Base-by-base conservation (phyloP, 345 rosid genomes). In the Populus tremula region DNA sequence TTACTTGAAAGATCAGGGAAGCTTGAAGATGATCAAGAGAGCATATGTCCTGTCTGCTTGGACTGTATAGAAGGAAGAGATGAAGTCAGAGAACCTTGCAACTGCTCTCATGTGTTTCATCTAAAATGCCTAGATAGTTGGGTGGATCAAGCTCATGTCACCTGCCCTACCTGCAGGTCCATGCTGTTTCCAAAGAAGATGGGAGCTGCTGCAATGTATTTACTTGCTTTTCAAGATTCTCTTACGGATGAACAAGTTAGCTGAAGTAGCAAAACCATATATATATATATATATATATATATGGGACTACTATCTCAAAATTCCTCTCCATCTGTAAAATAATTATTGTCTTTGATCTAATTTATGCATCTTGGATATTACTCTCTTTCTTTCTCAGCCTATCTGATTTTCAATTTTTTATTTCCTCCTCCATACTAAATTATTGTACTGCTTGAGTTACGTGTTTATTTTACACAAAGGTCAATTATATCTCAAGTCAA, bases 111-210 rank as follows among this genome's bases (percentile, higher is more conserved):
- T 79, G 83, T 83, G 76, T 89, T 87, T 73, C 92, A 86, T 62
- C 74, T 63, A 69, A 82, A 70, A 25, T 89, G 90, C 81, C 36
- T 89, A 63, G 90, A 89, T 47, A 13, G 72, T 17, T 87, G 91
- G 88, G 81, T 89, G 11, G 85, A 86, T 63, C 71, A 66, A 67
- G 85, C 82, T 29, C 78, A 73, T 74, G 85, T 89, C 63, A 87
- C 90, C 29, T 87, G 90, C 78, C 92, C 92, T 10, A 72, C 85
- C 8, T 89, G 90, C 69, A 80, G 90, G 59, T 80, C 86, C 56
- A 36, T 79, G 71, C 81, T 85, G 36, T 80, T 73, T 76, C 88
- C 87, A 2, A 49, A 69, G 27, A 79, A 74, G 2, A 13, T 76
- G 5, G 59, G 41, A 35, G 23, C 43, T 67, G 25, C 54, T 59